A percentile compares a stretch with the other conserved stretches of the same genome.
Evolutionary conservation across 257 asterid genomes (phyloP).

Genomic region (Gentiana straminea): DNA sequence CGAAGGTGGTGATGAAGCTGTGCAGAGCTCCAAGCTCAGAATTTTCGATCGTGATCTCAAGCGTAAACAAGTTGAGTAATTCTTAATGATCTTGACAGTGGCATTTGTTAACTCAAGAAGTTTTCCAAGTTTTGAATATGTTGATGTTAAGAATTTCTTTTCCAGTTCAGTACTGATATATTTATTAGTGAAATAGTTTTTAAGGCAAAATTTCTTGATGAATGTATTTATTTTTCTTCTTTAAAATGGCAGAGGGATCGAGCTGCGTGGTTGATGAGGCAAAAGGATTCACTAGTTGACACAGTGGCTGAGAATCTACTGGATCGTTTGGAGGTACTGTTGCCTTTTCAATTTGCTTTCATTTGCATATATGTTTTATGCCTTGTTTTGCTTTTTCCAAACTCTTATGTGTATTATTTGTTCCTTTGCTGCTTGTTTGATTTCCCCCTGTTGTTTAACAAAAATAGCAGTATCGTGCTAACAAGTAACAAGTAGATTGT

Average conservation of each 20-base stretch:
- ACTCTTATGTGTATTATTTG: too few species aligned
- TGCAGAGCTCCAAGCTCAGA: constrained; percentile 47
- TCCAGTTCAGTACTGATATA: not conserved
- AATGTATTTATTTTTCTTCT: not conserved
- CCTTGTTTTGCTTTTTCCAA: not conserved
- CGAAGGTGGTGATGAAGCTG: constrained; percentile 14
- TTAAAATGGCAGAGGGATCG: constrained; percentile 59
- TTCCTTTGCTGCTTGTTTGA: too few species aligned
- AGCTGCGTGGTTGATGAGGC: constrained; percentile 88
- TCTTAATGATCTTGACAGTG: not conserved
- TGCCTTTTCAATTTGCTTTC: not conserved
- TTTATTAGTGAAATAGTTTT: not conserved
- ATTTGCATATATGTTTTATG: not conserved
- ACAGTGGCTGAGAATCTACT: constrained; percentile 79
- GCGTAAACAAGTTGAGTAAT: constrained; percentile 53
- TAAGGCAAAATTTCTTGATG: not conserved
- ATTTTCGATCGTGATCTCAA: constrained; percentile 89
- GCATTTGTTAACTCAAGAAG: not conserved
- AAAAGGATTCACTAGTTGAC: constrained; percentile 61
- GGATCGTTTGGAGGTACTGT: constrained; percentile 75
- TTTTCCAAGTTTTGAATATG: constrained; percentile 3
- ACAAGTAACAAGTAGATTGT: too few species aligned
- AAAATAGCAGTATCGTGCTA: too few species aligned
- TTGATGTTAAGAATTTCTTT: not conserved
- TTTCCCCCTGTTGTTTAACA: too few species aligned